These are phyloP conservation scores for Sporothrix protearum DNA, from an alignment of 2,329 filamentous ascomycete genomes.

Conservation along the genomic window DNA sequence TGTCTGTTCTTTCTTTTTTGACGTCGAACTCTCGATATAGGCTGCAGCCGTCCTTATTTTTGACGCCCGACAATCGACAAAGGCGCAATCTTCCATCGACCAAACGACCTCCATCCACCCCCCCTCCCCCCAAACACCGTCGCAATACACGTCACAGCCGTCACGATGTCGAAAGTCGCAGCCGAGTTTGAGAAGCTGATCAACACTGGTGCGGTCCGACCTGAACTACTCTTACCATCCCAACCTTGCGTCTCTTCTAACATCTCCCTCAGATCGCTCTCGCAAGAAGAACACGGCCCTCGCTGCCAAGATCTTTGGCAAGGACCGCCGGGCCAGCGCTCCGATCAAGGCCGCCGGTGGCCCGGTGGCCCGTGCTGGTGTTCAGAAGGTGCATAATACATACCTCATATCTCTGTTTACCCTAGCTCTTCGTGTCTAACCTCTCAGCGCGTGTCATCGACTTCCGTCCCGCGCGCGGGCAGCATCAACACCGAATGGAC, in stretches of 20 bases:
- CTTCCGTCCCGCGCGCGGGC: constrained; percentile 34
- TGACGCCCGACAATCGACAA: not conserved
- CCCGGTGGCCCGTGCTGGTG: constrained; percentile 67
- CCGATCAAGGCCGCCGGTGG: constrained; percentile 45
- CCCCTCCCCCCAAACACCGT: too few species aligned
- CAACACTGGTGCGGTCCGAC: constrained; percentile 43
- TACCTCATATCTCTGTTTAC: not conserved
- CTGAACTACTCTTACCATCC: not conserved
- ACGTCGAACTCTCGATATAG: not conserved
- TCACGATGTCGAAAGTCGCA: constrained; percentile 37
- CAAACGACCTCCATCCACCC: not conserved
- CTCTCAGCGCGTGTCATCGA: constrained; percentile 33
- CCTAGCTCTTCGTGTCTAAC: not conserved
- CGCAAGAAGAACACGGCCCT: constrained; percentile 68
- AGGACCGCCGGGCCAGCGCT: constrained; percentile 55
- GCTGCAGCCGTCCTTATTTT: not conserved
- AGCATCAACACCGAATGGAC: constrained; percentile 68
- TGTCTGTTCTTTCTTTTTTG: not conserved
- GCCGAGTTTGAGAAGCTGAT: constrained; percentile 56
- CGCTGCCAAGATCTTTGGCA: constrained; percentile 68
- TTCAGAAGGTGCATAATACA: constrained; percentile 59
- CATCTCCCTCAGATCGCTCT: constrained; percentile 51
- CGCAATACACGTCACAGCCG: not conserved
- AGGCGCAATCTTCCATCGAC: not conserved
- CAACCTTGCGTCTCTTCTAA: not conserved